Evolutionary conservation across 177 flowering plant genomes (phyloP).

Genomic region (Telopea speciosissima): DNA sequence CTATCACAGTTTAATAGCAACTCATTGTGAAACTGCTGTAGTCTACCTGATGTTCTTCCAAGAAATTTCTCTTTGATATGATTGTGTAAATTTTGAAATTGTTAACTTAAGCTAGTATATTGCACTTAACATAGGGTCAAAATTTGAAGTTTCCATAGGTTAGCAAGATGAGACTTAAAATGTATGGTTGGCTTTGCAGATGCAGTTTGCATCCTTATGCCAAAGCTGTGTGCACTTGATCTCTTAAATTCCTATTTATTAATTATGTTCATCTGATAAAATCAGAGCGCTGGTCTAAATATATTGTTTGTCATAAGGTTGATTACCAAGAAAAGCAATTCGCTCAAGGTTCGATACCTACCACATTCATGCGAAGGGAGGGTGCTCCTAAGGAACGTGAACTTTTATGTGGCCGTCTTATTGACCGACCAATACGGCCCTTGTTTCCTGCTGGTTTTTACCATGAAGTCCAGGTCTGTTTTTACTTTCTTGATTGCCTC

Average conservation of each 20-base stretch:
- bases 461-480: slow-evolving; percentile 86
- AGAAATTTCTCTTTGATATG: no score
- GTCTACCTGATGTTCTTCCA: no score
- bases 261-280: background rate
- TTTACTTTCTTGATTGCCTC: background rate
- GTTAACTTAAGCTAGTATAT: no score
- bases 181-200: no score
- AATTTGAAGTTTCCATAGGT: no score
- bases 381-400: slow-evolving; percentile 98
- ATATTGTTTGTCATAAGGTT: slow-evolving; percentile 47
- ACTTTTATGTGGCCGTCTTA: slow-evolving; percentile 83
- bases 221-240: background rate
- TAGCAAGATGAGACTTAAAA: no score
- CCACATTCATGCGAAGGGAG: slow-evolving; percentile 85
- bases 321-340: slow-evolving; percentile 97
- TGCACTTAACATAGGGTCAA: no score
- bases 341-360: slow-evolving; percentile 93
- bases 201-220: background rate
- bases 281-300: background rate
- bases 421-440: slow-evolving; percentile 92
- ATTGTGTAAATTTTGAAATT: no score
- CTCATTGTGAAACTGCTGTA: no score
- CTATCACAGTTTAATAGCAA: no score
- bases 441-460: slow-evolving; percentile 89
- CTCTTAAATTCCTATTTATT: background rate